Evolutionary conservation across 306 rosid genomes (phyloP).

Genomic region (Cotoneaster glaucophyllus): DNA sequence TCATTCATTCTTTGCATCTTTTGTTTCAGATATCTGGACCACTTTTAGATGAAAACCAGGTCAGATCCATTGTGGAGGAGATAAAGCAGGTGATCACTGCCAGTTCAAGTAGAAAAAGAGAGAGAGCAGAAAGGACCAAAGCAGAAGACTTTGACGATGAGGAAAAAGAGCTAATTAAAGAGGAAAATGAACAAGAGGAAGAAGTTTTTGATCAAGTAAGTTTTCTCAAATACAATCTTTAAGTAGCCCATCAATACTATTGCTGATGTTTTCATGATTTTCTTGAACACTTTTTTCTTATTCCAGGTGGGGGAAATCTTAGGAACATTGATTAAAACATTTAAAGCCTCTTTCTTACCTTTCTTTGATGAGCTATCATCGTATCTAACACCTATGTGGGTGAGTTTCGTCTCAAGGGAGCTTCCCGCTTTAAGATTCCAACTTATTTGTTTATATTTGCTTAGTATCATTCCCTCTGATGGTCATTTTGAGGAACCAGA

Average conservation of each 20-base stretch:
- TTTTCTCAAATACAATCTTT: constrained; percentile 2
- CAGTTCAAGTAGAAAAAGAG: constrained; percentile 84
- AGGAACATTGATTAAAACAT: constrained; percentile 96
- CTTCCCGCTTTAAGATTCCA: background rate
- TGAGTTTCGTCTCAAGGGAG: constrained; percentile 36
- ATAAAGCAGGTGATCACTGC: constrained; percentile 90
- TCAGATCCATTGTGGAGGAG: constrained; percentile 76
- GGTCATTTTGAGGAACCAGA: background rate
- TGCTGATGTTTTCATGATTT: constrained; percentile 5
- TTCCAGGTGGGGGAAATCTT: constrained; percentile 91
- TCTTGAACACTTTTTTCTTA: constrained; percentile 5
- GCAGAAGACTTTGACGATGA: constrained; percentile 99
- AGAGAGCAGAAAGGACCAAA: constrained; percentile 78
- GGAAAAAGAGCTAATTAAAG: constrained; percentile 81
- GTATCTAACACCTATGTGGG: constrained; percentile 99
- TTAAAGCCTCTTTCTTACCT: constrained; percentile 89
- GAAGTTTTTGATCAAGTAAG: constrained; percentile 99
- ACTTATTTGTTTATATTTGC: background rate
- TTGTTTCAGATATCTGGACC: constrained; percentile 67
- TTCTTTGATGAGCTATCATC: constrained; percentile 89
- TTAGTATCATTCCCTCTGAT: background rate
- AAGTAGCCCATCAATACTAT: background rate
- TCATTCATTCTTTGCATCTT: background rate
- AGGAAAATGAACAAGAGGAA: constrained; percentile 99
- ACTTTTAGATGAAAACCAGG: constrained; percentile 87